Percentiles rank a stretch among this genome's conserved stretches.
Conservation (phyloP, 2,329 filamentous ascomycete species). For the Beauveria asiatica region DNA sequence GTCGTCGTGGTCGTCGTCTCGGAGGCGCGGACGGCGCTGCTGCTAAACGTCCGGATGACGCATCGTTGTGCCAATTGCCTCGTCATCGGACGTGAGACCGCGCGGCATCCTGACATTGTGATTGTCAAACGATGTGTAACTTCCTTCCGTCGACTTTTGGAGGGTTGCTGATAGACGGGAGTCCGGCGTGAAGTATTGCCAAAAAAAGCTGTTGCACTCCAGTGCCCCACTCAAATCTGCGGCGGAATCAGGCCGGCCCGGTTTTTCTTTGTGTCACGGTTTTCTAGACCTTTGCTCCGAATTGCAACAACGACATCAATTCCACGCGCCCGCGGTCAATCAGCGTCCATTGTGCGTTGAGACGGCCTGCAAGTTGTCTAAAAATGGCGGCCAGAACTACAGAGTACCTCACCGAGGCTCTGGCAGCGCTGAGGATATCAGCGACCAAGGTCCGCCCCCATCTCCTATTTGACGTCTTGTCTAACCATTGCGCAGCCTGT, state of each 20-base stretch:
- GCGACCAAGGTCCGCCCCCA: slow-evolving; percentile 26
- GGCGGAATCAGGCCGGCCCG: slow-evolving; percentile 21
- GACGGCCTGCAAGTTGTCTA: not conserved
- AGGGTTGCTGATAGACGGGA: slow-evolving; percentile 11
- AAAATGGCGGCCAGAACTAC: slow-evolving; percentile 40
- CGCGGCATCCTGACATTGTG: slow-evolving; percentile 51
- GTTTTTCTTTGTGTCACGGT: slow-evolving; percentile 18
- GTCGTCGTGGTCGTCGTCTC: slow-evolving; percentile 14
- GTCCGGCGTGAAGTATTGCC: slow-evolving; percentile 1
- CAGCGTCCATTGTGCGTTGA: not conserved
- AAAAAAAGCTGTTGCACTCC: slow-evolving; percentile 22
- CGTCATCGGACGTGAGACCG: slow-evolving; percentile 47
- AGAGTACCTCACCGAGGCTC: slow-evolving; percentile 44
- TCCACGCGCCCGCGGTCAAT: not conserved
- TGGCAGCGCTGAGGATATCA: slow-evolving; percentile 40
- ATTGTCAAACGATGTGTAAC: slow-evolving; percentile 13
- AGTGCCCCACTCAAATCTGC: slow-evolving; percentile 22
- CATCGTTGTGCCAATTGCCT: slow-evolving; percentile 40
- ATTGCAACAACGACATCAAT: slow-evolving; percentile 1
- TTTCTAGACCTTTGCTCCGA: slow-evolving; percentile 15
- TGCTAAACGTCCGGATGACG: slow-evolving; percentile 28
- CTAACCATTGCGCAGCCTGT: slow-evolving; percentile 23
- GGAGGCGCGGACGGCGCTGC: slow-evolving; percentile 24
- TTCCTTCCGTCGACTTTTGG: not conserved
- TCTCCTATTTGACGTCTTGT: slow-evolving; percentile 16